Conservation (phyloP, 176 grass and related monocot genomes). For the Typha latifolia region DNA sequence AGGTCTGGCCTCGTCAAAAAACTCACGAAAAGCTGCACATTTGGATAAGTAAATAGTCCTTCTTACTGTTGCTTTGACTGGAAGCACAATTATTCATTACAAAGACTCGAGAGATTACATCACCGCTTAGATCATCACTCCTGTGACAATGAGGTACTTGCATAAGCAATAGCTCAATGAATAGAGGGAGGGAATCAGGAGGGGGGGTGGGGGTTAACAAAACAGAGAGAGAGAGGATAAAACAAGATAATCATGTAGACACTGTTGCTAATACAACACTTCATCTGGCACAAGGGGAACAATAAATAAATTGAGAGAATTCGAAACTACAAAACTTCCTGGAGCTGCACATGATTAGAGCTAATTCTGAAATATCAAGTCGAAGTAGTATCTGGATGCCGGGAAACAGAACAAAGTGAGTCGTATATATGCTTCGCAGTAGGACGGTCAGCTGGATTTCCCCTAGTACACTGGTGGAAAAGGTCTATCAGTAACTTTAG, state of each 20-base stretch:
- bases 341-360: conserved; percentile 3
- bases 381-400: neutral
- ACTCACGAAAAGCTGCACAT: too few species aligned
- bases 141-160: too few species aligned
- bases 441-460: conserved; percentile 45
- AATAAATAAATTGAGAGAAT: neutral
- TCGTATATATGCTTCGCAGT: conserved; percentile 61
- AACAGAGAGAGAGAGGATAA: neutral
- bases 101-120: too few species aligned
- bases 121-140: too few species aligned
- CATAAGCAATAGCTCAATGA: neutral
- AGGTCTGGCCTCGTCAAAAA: too few species aligned
- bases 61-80: too few species aligned
- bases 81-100: too few species aligned
- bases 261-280: neutral
- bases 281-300: neutral
- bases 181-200: neutral
- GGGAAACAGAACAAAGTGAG: conserved; percentile 38
- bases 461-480: conserved; percentile 81
- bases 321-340: conserved; percentile 12
- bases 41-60: too few species aligned
- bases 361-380: neutral
- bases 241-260: neutral
- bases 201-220: too few species aligned
- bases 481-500: conserved; percentile 67